phyloP scores from a whole-genome alignment of 2,329 filamentous ascomycete species.

The Coniosporium tulheliwenetii region DNA sequence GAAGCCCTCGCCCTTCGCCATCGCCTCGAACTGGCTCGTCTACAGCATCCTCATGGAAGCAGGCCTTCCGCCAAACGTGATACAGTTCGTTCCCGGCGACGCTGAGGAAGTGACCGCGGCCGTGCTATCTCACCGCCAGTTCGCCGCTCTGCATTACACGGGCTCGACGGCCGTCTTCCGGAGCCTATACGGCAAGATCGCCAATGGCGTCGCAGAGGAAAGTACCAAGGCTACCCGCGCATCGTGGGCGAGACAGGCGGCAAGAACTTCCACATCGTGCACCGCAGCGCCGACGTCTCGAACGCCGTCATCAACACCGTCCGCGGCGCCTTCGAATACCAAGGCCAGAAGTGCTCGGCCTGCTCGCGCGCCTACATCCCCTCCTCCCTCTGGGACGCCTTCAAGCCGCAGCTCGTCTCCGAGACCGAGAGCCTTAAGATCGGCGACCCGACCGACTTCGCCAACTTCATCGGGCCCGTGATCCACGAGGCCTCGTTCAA shows the following conservation, averaged over 20 bases:
- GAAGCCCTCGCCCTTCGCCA: slow-evolving; percentile 86
- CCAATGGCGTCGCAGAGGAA: slow-evolving; percentile 65
- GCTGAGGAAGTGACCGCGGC: slow-evolving; percentile 68
- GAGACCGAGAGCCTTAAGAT: slow-evolving; percentile 57
- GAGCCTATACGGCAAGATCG: slow-evolving; percentile 74
- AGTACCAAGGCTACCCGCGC: slow-evolving; percentile 72
- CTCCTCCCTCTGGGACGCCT: slow-evolving; percentile 56
- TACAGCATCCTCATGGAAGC: slow-evolving; percentile 86
- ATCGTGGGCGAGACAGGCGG: slow-evolving; percentile 84
- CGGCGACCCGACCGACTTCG: slow-evolving; percentile 52
- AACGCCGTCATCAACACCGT: slow-evolving; percentile 73
- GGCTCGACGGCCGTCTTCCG: slow-evolving; percentile 88
- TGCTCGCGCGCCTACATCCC: slow-evolving; percentile 69
- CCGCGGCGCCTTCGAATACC: slow-evolving; percentile 78
- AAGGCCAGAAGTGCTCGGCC: slow-evolving; percentile 83
- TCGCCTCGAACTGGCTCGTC: slow-evolving; percentile 81
- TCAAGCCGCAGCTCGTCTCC: slow-evolving; percentile 49
- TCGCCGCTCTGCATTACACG: slow-evolving; percentile 88
- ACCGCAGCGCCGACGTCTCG: slow-evolving; percentile 58
- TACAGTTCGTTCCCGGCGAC: slow-evolving; percentile 86
- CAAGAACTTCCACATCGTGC: slow-evolving; percentile 85
- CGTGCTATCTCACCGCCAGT: slow-evolving; percentile 61
- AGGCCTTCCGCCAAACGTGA: slow-evolving; percentile 74
- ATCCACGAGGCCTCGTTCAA: slow-evolving; percentile 73
- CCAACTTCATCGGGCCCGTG: slow-evolving; percentile 75